Evolutionary conservation across 768 basidiomycete species (phyloP).

Genomic region (Russula sp.): DNA sequence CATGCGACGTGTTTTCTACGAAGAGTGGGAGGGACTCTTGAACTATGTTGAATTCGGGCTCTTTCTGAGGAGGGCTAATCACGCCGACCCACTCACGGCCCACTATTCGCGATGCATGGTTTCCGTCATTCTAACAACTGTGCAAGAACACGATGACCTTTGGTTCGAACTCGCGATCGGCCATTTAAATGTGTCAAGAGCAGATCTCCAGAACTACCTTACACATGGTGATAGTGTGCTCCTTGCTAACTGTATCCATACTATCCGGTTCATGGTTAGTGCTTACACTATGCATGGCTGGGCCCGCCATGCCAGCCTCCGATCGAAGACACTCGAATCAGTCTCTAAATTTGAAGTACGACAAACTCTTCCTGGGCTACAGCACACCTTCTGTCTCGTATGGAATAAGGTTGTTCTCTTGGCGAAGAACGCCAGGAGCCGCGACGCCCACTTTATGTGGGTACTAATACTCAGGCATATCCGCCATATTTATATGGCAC

Average conservation of each 20-base stretch:
- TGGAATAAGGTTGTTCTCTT: too few relatives aligned
- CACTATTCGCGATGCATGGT: neutral
- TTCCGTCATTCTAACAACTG: neutral
- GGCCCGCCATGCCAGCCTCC: too few relatives aligned
- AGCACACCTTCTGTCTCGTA: too few relatives aligned
- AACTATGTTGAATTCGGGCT: slow-evolving; percentile 8
- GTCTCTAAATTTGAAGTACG: too few relatives aligned
- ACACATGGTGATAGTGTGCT: slow-evolving; percentile 2
- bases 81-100: neutral
- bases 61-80: neutral
- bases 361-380: too few relatives aligned
- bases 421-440: too few relatives aligned
- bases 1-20: neutral
- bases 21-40: slow-evolving; percentile 5
- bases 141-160: neutral
- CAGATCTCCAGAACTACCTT: neutral
- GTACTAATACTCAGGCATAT: too few relatives aligned
- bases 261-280: too few relatives aligned
- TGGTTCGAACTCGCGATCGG: neutral
- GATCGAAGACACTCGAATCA: too few relatives aligned
- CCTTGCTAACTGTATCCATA: neutral
- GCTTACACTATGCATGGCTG: too few relatives aligned
- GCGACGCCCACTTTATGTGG: too few relatives aligned
- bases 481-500: too few relatives aligned
- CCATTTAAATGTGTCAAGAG: neutral